phyloP scores from a whole-genome alignment of 2,329 filamentous ascomycete species.

The Aspergillus sp. region DNA sequence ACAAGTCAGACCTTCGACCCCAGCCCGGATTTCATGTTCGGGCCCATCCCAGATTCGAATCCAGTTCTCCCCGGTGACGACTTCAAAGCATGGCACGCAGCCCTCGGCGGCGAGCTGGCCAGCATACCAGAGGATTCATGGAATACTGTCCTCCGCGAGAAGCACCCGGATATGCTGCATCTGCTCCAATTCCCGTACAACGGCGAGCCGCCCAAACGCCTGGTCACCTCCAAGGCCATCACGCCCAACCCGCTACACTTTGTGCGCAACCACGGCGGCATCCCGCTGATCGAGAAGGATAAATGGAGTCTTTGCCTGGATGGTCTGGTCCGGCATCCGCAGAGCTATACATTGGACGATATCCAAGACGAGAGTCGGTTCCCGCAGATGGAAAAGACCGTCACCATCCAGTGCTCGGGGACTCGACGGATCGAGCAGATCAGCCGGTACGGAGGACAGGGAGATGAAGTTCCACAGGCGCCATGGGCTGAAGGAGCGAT shows the following conservation, averaged over 20 bases:
- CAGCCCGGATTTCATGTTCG: not conserved
- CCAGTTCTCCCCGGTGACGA: not conserved
- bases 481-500: not conserved
- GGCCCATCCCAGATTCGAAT: not conserved
- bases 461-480: not conserved
- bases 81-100: not conserved
- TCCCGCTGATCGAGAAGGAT: slow-evolving; percentile 63
- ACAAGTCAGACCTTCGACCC: not conserved
- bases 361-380: not conserved
- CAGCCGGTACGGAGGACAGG: not conserved
- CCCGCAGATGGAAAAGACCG: not conserved
- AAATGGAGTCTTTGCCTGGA: slow-evolving; percentile 57
- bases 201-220: not conserved
- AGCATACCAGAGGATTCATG: not conserved
- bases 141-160: not conserved
- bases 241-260: slow-evolving; percentile 66
- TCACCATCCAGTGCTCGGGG: not conserved
- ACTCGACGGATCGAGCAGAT: not conserved
- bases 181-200: not conserved
- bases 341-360: not conserved
- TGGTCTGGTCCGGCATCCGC: slow-evolving; percentile 24
- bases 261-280: slow-evolving; percentile 70
- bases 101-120: not conserved
- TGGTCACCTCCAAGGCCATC: slow-evolving; percentile 33
- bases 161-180: not conserved